Conservation (phyloP, 805 yeast species). For the Metschnikowia noctiluminum region DNA sequence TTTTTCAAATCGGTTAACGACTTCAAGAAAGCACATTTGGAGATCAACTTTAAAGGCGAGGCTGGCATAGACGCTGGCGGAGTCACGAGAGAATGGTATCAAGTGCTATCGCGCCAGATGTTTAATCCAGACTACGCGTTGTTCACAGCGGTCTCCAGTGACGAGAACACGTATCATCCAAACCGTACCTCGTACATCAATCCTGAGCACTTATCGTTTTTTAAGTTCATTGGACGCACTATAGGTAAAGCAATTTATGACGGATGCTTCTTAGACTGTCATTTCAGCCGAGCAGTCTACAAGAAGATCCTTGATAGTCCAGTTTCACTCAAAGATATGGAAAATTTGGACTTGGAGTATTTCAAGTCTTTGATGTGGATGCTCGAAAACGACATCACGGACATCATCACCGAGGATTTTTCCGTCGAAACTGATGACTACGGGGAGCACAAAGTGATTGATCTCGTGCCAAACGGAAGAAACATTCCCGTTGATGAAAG, state of each 20-base stretch:
- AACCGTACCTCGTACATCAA: slow-evolving; percentile 88
- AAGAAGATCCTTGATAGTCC: slow-evolving; percentile 76
- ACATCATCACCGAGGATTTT: slow-evolving; percentile 89
- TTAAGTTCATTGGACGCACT: slow-evolving; percentile 89
- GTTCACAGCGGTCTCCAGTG: slow-evolving; percentile 87
- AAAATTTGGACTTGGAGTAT: slow-evolving; percentile 86
- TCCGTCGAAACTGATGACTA: slow-evolving; percentile 91
- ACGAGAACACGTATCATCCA: slow-evolving; percentile 92
- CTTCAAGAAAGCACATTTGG: slow-evolving; percentile 67
- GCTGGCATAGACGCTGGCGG: slow-evolving; percentile 99
- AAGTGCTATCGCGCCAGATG: slow-evolving; percentile 89
- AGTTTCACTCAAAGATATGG: slow-evolving; percentile 90
- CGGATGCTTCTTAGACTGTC: slow-evolving; percentile 83
- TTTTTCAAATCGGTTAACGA: slow-evolving; percentile 77
- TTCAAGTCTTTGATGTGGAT: slow-evolving; percentile 93
- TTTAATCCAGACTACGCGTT: slow-evolving; percentile 93
- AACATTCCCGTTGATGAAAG: slow-evolving; percentile 84
- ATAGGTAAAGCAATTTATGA: slow-evolving; percentile 94
- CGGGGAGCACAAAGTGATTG: slow-evolving; percentile 83
- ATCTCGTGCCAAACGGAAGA: slow-evolving; percentile 77
- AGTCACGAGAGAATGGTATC: slow-evolving; percentile 95
- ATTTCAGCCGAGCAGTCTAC: slow-evolving; percentile 92
- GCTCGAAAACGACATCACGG: slow-evolving; percentile 94
- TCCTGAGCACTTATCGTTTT: slow-evolving; percentile 89
- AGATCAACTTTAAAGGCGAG: slow-evolving; percentile 85